phyloP scores from a whole-genome alignment of 208 protist species.

The Endotrypanum monterogeii region DNA sequence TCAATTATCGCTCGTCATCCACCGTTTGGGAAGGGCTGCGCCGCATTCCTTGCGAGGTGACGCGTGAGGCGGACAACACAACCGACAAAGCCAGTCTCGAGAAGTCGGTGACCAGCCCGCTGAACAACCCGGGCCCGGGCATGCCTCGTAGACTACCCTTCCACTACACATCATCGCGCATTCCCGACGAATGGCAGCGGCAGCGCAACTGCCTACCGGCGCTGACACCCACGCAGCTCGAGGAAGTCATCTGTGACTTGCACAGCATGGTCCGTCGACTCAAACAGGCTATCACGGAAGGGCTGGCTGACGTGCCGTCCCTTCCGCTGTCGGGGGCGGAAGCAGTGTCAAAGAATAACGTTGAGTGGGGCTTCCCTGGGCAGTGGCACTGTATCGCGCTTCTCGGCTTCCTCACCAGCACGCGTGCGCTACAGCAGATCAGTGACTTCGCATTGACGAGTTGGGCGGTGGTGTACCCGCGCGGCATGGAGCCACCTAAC shows the following conservation, averaged over 20 bases:
- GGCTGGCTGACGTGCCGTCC: constrained; percentile 8
- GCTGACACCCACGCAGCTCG: constrained; percentile 16
- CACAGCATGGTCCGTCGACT: constrained; percentile 17
- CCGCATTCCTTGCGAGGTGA: constrained; percentile 15
- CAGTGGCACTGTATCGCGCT: constrained; percentile 39
- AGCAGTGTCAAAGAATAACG: constrained; percentile 1
- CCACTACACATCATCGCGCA: neutral
- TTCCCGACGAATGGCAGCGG: neutral
- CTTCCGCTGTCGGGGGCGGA: neutral
- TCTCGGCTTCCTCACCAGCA: constrained; percentile 40
- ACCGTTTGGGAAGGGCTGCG: constrained; percentile 51
- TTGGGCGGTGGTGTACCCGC: constrained; percentile 38
- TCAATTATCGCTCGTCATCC: constrained; percentile 33
- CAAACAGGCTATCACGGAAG: constrained; percentile 10
- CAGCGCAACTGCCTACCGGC: constrained; percentile 21
- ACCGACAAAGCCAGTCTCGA: neutral
- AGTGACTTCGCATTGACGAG: constrained; percentile 53
- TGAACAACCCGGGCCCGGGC: neutral
- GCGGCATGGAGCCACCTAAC: constrained; percentile 16
- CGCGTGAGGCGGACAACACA: neutral
- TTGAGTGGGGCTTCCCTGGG: constrained; percentile 6
- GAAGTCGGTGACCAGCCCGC: constrained; percentile 1
- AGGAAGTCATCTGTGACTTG: constrained; percentile 15
- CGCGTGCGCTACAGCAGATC: constrained; percentile 48
- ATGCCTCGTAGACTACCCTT: neutral